Base-by-base conservation (phyloP, 805 yeast genomes). In the Tetrapisispora arboricola region DNA sequence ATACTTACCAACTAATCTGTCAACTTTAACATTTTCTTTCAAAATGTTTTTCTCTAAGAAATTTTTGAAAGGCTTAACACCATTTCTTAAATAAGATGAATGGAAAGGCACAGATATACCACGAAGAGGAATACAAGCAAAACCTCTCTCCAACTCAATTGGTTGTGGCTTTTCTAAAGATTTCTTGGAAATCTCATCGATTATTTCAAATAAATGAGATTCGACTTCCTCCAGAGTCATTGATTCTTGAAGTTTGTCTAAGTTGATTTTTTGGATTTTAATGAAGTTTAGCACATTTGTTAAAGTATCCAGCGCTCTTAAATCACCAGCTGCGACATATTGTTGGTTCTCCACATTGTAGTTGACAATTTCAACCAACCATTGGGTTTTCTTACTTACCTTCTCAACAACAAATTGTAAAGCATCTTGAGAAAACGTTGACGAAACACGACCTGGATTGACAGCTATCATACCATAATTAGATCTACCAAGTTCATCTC, bases 21-120 rank as follows among this genome's bases (percentile, higher is more conserved):
- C 82, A 46, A 95, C 95, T 71, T 90, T 90, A 50, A 92, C 92
- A 37, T 96, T 94, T 55, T 86, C 84, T 71, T 83, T 85, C 49
- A 95, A 82, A 58, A 92, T 83, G 77, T 92, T 90, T 82, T 87
- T 92, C 64, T 80, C 80, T 71, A 92, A 75, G 81, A 92, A 92
- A 70, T 87, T 84, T 75, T 90, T 88, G 85, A 92, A 92, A 57
- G 98, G 98, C 69, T 88, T 90, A 45, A 92, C 99, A 69, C 99
- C 99, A 43, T 92, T 84, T 75, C 90, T 83, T 71, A 92, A 75
- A 71, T 94, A 92, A n/a, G 95, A 81, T 22, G 96, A 87, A 70
- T 92, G 99, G 96, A 92, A 92, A 48, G 99, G 99, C 62, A 92
- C 99, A n/a, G 96, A 86, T 52, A 92, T 92, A 55, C 98, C 98